Base-by-base conservation (phyloP, 345 rosid genomes). In the Heritiera littoralis region DNA sequence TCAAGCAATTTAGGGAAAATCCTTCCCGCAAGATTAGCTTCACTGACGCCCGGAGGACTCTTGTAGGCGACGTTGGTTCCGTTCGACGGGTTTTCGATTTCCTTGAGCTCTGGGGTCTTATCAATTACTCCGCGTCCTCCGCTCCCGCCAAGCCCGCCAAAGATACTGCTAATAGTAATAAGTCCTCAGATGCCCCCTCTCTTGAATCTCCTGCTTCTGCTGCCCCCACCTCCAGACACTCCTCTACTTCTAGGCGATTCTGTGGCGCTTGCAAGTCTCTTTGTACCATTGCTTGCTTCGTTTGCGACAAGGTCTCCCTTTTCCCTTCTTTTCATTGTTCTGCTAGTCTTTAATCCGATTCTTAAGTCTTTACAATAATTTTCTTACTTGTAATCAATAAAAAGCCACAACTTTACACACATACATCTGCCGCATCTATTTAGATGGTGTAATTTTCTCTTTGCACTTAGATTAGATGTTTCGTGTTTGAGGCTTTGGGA, bases 61-160 rank as follows among this genome's bases (percentile, higher is more conserved):
- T 93, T 9, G 92, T 93, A 2, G 91, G 92, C 0, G 99, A 95
- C 32, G 99, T 91, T 28, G 97, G 96, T 28, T 95, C 99, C 20
- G 87, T 93, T 77, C 92, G 96, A 28, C 89, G 96, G 85, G 96
- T 95, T 51, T 95, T 92, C 66, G 97, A 95, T 85, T 93, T 95
- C 80, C 85, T 95, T 41, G 99, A 95, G 32, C 80, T 89, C 0
- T 93, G 99, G 99, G 98, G 97, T 9, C 87, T 95, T 80, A 80
- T 95, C 68, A 95, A 95, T 80, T 92, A 88, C 80, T 74, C 90
- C 23, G 81, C 90, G 23, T 78, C 90, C 60, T 74, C 92, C 41
- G 55, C 83, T 15, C 65, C 86, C 35, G 84, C 69, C 80, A 95
- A 88, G 90, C 92, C 93, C 0, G 85, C 51, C 18, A 95, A 92